Percentiles rank a stretch among this genome's conserved stretches.
Evolutionary conservation across 2,329 filamentous ascomycete genomes (phyloP).

Genomic region (Herpotrichia juniperi): DNA sequence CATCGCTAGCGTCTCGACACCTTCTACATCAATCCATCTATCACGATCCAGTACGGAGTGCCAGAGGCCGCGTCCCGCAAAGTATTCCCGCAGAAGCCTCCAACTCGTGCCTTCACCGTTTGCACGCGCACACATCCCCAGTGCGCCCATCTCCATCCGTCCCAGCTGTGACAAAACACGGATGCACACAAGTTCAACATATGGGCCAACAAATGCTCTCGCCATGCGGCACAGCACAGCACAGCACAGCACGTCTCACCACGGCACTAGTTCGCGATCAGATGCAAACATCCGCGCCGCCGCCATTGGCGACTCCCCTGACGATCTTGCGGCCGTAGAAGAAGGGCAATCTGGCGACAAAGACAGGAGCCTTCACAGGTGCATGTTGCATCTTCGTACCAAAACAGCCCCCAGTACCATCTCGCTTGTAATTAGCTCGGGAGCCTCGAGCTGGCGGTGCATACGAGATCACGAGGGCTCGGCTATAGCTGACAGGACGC

Average conservation of each 20-base stretch:
- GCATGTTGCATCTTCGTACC: too few relatives aligned
- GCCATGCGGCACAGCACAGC: conserved; percentile 1
- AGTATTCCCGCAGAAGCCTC: too few relatives aligned
- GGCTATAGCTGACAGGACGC: not conserved
- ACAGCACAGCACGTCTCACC: not conserved
- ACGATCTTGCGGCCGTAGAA: not conserved
- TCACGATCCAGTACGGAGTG: too few relatives aligned
- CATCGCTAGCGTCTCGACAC: too few relatives aligned
- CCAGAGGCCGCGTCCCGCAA: too few relatives aligned
- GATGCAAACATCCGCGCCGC: not conserved
- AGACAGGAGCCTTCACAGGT: not conserved
- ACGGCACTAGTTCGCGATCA: not conserved
- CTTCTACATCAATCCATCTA: too few relatives aligned
- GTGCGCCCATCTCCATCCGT: not conserved
- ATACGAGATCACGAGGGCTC: too few relatives aligned
- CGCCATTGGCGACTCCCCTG: conserved; percentile 1
- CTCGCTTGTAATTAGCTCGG: too few relatives aligned
- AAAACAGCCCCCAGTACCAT: too few relatives aligned
- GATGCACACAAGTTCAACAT: not conserved
- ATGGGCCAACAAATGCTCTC: not conserved
- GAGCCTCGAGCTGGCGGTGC: too few relatives aligned
- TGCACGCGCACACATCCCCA: not conserved
- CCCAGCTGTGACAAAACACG: not conserved
- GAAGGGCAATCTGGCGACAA: not conserved
- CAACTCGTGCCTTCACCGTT: not conserved